Base-by-base conservation (phyloP, 805 yeast species). In the Metschnikowia cubensis region DNA sequence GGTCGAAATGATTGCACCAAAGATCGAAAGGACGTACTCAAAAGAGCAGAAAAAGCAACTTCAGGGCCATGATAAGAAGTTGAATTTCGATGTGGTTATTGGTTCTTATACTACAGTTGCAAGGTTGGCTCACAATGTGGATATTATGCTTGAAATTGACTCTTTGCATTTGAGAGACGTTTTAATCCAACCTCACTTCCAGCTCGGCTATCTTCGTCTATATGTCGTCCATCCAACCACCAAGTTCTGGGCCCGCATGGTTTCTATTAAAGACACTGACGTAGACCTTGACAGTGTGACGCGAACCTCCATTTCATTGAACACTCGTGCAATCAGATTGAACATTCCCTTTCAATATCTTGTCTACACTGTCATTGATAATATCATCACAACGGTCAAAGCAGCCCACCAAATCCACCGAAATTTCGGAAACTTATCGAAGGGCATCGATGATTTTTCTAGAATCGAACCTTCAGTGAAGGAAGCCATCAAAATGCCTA, bases 281-380 rank as follows among this genome's bases (percentile, higher is more conserved):
- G 52, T 65, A 5, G 53, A 63, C 25, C 48, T 46, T 35, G 60
- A 59, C 32, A 52, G 58, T 22, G 50, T 55, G 1, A 29, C 51
- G 3, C 51, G 25, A 14, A 47, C 42, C 13, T 47, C 48, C 32
- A 51, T 48, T 17, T 34, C 40, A n/a, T 37, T 57, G 17, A 51
- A 48, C 1, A 64, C 76, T 32, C 58, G 57, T 6, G 67, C 69
- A 8, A 71, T 81, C 57, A 76, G 83, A 48, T 62, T 85, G 40
- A 71, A 73, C 21, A 73, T 89, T 45, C 97, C 97, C 0, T 81
- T 85, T 63, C 81, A 82, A 48, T 87, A 87, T 61, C 74, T 87
- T 46, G 81, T 88, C 48, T 88, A 87, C 67, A 79, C 83, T 21
- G 77, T 91, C n/a, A 81, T 91, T 59, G 97, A 91, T 59, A 87